phyloP scores from a whole-genome alignment of 2,329 filamentous ascomycete genomes.

The Colletotrichum horii region DNA sequence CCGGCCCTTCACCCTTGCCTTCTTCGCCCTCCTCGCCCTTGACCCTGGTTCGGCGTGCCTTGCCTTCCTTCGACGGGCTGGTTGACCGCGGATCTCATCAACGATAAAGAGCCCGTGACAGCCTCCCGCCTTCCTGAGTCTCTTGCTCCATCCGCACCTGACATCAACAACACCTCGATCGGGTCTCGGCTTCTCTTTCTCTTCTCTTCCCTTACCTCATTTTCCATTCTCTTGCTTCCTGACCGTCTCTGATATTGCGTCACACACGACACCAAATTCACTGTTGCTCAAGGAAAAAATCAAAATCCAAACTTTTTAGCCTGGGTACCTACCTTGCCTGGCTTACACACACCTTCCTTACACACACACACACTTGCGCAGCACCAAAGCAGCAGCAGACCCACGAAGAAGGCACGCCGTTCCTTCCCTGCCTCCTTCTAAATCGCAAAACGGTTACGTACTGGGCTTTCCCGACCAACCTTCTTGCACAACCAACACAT shows the following conservation, averaged over 20 bases:
- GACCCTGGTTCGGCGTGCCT: background rate
- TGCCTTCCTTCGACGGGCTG: background rate
- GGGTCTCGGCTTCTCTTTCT: background rate
- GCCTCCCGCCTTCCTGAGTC: constrained; percentile 16
- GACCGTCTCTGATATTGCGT: constrained; percentile 10
- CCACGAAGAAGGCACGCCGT: constrained; percentile 1
- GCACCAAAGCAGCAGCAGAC: background rate
- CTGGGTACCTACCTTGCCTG: background rate
- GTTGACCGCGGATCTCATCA: background rate
- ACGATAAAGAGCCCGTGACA: constrained; percentile 19
- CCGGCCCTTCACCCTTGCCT: background rate
- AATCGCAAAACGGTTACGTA: constrained; percentile 14
- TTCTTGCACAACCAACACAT: constrained; percentile 16
- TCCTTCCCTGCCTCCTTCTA: constrained; percentile 20
- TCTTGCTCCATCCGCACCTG: constrained; percentile 12
- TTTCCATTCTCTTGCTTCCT: constrained; percentile 5
- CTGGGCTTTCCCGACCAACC: constrained; percentile 11
- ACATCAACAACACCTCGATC: constrained; percentile 6
- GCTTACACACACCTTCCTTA: background rate
- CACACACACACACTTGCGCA: background rate
- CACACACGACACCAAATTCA: background rate
- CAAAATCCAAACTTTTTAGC: background rate
- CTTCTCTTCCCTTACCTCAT: background rate
- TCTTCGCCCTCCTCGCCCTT: background rate
- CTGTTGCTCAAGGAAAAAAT: background rate